Base-by-base conservation (phyloP, 2,329 filamentous ascomycete species). In the Chaetomium strumarium region DNA sequence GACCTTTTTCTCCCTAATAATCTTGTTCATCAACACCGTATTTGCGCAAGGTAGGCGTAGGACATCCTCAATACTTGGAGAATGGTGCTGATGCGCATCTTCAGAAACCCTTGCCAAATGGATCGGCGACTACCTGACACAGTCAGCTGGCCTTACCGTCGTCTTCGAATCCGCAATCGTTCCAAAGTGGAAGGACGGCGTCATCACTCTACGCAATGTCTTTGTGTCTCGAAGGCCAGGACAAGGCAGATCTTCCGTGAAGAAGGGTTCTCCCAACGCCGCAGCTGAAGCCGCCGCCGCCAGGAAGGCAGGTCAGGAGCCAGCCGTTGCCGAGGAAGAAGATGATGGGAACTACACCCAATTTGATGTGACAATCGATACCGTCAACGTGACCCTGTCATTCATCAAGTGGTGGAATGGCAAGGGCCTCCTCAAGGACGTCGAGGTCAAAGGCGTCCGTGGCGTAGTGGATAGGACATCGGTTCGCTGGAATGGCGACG, bases 321-420 rank as follows among this genome's bases (percentile, higher is more conserved):
- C 72, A 1, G 66, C 69, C 36, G 50, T 51, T 1, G 69, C 71
- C 4, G 55, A 58, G 46, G 55, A 58, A 17, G 80, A 84, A 53
- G 91, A 97, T 64, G 92, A 97, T 65, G 90, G 88, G 16, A 99
- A 99, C 66, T 99, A 97, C 68, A 96, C 91, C 0, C 93, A 99
- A 62, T 99, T 96, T 62, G 93, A 99, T 64, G 76, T 99, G 14
- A 96, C 90, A 0, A 89, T 99, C 54, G 89, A 93, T 57, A 95
- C 89, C 0, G 89, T 99, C 56, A 96, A 99, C 64, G 92, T 99
- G 39, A 97, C 92, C 0, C 70, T 99, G 24, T 99, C 93, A 0
- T 97, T 99, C 62, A 79, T 90, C n/a, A 97, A 96, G 67, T 99
- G 93, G 93, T 95, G 95, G 82, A 97, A 96, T 62, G 92, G 93